Base-by-base conservation (phyloP, 2,329 filamentous ascomycete species). In the Tolypocladium tundrense region DNA sequence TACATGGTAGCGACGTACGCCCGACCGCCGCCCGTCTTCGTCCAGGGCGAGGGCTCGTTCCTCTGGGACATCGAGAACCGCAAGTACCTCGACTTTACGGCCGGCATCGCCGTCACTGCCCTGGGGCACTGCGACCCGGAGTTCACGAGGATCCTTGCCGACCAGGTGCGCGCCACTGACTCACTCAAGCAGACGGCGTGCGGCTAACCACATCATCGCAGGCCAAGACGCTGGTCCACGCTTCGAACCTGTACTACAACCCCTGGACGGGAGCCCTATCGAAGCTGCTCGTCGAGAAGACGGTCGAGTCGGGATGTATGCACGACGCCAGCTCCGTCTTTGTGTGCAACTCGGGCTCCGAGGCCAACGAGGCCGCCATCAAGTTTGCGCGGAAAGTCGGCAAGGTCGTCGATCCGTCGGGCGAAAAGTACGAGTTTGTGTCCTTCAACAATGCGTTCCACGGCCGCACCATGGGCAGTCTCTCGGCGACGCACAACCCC, bases 1-100 rank as follows among this genome's bases (percentile, higher is more conserved):
- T 97, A 86, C 75, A 97, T 99, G 93, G 89, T 99, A 35, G 88
- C 91, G 2, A 99, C 94, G 56, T 99, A 99, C 74, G 86, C 91
- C 56, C 90, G 94, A 33, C 93, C 94, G 54, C 82, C 88, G 51
- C 91, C 91, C 2, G 89, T 97, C 69, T 97, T 99, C 72, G 85
- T 91, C 59, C 89, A 87, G 71, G 94, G 92, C 62, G 79, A 91
- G 69, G 94, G 94, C 2, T 91, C 88, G 60, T 92, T 91, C 71
- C 73, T 99, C 61, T 97, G 87, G 84, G 94, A 99, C 71, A 76
- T 93, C 42, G 91, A 97, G 75, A 89, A 94, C 69, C 80, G 90
- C 60, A 86, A 86, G 70, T 99, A 97, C 71, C 81, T 99, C 37
- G 94, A 99, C 74, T 90, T 99, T 67, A 97, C 94, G 1, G 88